Base-by-base conservation (phyloP, 1,139 yeast species). In the Nadsonia starkeyi-henricii region DNA sequence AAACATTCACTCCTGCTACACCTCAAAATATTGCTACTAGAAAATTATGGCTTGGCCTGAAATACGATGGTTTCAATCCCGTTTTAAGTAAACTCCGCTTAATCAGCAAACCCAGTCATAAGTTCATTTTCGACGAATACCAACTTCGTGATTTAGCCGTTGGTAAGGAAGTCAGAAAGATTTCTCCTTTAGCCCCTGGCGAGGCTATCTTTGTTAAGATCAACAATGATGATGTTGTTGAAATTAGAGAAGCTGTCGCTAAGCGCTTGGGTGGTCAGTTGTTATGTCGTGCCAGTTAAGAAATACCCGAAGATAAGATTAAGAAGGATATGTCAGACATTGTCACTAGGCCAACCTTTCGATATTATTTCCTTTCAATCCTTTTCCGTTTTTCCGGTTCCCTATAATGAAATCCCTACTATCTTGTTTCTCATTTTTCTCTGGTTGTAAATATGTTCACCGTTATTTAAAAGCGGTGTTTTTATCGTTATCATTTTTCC, bases 31-130 rank as follows among this genome's bases (percentile, higher is more conserved):
- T 91, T 44, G 69, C 95, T 18, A 77, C 93, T 1, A 78, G 98
- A 60, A 75, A 95, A 57, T 73, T 91, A 52, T 91, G 98, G 99
- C 66, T 91, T 20, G 94, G 89, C 1, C 71, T 91, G 61, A 91
- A 91, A 62, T 91, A 93, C 65, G 78, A 94, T 61, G 79, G 85
- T 56, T 79, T 82, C 60, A 71, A 72, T 54, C 81, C 96, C 0
- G 95, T 91, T 13, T 72, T 91, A 55, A 73, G 80, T 54, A 74
- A 78, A 51, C 77, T 89, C 60, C 73, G 77, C 41, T 71, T 91
- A 58, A 78, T 93, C 44, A 83, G 93, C 48, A 88, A 81, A 60
- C 98, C 98, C 45, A 85, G 84, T 58, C 74, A 91, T 62, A 74
- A 81, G 61, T 83, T 88, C 28, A 67, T 73, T 56, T 77, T 88